Base-by-base conservation (phyloP, 352 stramenopile genomes). In the Globisporangium camurandrum region DNA sequence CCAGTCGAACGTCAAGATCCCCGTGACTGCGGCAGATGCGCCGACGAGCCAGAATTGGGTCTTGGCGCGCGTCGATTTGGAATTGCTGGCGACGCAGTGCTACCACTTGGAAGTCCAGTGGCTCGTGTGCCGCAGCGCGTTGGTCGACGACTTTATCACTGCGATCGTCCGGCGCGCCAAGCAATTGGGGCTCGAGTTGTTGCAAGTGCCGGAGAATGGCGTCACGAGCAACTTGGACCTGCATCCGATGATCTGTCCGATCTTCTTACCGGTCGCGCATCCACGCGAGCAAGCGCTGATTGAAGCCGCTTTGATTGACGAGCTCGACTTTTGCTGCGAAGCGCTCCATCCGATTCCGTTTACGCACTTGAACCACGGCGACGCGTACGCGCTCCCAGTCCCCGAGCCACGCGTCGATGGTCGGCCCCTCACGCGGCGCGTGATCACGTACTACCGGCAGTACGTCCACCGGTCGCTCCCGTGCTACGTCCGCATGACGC, bases 101-200 rank as follows among this genome's bases (percentile, higher is more conserved):
- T 93, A 79, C 47, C 82, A 93, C 69, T 53, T 93, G 1, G 79
- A 93, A 57, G 75, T 93, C 26, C 82, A 90, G 54, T 93, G 82
- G 82, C 71, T 90, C 24, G 79, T 89, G 57, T 93, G 82, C 46
- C 76, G 77, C 34, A 88, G 82, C 45, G 78, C 79, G 27, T 64
- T 91, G 3, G 82, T 91, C 4, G 82, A 93, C 52, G 82, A 93
- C 48, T 72, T 86, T 16, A 88, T 88, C 49, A 76, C 75, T 41
- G 66, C 61, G n/a, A 69, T 88, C 36, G 58, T 62, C 27, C 79
- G 82, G 5, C 81, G 81, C 31, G 72, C 74, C 23, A 93, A 90
- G 54, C 78, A 93, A 51, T 62, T 90, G 1, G 77, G 75, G 1
- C 59, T 93, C 17, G 76, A 90, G 51, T 64, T 89, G 28, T 60